These are phyloP conservation scores for Phragmites australis DNA, from an alignment of 176 grass and related monocot genomes.

Conservation along the genomic window DNA sequence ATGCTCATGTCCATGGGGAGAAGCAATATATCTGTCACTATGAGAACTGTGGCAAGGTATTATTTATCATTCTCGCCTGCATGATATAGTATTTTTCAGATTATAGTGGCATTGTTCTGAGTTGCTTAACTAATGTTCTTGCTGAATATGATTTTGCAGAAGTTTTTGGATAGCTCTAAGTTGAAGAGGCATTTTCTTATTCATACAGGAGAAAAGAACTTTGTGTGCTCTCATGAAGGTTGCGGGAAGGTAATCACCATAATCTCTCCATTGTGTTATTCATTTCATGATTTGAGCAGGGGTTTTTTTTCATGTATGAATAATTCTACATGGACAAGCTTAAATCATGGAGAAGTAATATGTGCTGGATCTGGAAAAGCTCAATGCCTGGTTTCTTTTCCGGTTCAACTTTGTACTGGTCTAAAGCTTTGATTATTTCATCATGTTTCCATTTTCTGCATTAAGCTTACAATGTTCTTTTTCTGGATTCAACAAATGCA, in stretches of 20 bases:
- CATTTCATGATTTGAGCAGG: neutral
- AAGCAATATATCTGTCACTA: constrained; percentile 82
- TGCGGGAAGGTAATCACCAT: constrained; percentile 79
- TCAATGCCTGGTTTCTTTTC: constrained; percentile 10
- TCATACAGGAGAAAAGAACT: constrained; percentile 92
- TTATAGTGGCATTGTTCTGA: neutral
- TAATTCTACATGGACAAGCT: neutral
- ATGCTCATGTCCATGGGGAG: constrained; percentile 83
- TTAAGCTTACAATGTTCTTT: neutral
- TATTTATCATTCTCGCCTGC: neutral
- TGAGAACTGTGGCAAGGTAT: constrained; percentile 85
- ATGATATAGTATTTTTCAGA: neutral
- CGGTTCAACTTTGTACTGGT: neutral
- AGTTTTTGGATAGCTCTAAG: constrained; percentile 97
- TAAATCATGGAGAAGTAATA: neutral
- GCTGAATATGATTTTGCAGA: constrained; percentile 54
- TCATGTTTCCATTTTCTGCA: neutral
- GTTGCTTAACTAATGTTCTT: constrained; percentile 35
- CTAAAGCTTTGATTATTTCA: neutral
- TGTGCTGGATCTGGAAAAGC: neutral
- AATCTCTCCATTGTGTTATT: constrained; percentile 6
- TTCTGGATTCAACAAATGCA: neutral
- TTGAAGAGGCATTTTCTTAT: constrained; percentile 96
- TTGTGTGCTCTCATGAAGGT: constrained; percentile 80
- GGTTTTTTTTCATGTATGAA: neutral